Base-by-base conservation (phyloP, 148 eudicot genomes). In the Diospyros kaki region DNA sequence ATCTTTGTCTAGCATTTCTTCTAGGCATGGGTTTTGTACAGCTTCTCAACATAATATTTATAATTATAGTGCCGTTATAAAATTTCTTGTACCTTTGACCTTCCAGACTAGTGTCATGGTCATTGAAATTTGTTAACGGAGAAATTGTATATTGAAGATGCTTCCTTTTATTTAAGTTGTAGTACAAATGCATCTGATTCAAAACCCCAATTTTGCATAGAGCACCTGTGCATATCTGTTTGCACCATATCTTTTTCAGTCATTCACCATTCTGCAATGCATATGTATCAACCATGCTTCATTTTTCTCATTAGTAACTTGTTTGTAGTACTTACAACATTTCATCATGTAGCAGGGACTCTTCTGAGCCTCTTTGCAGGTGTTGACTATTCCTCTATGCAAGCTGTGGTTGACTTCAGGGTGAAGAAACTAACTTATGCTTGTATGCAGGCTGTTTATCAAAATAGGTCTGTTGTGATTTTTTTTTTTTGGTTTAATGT, bases 381-480 rank as follows among this genome's bases (percentile, higher is more conserved):
- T 66, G 68, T 62, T 51, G 87, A 85, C 68, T 84, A 87, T 84
- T 81, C 81, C 51, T 78, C 92, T 14, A 82, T 74, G 63, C 68
- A 60, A 4, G 77, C 78, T 78, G 48, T 85, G 53, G 97, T 87
- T 60, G 87, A 84, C 55, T 86, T 85, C 87, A 84, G 98, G 87
- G 87, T 90, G 78, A 95, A 90, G 91, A 81, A 80, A 76, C 79
- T 95, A 38, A 75, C 83, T 52, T 83, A 82, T 79, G 89, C 91
- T 66, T 95, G 97, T 80, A 80, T 92, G 64, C 86, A 77, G 74
- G 96, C 96, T 76, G 85, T 95, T 81, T 75, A 95, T 81, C 85
- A 86, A 46, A 87, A 92, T 66, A 95, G 98, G 98, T 95, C 15
- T 52, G 82, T 79, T 77, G 54, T 41, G 28, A 17, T 59, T 15